Evolutionary conservation across 2,329 filamentous ascomycete genomes (phyloP).

Genomic region (Phyllosticta paracitricarpa): DNA sequence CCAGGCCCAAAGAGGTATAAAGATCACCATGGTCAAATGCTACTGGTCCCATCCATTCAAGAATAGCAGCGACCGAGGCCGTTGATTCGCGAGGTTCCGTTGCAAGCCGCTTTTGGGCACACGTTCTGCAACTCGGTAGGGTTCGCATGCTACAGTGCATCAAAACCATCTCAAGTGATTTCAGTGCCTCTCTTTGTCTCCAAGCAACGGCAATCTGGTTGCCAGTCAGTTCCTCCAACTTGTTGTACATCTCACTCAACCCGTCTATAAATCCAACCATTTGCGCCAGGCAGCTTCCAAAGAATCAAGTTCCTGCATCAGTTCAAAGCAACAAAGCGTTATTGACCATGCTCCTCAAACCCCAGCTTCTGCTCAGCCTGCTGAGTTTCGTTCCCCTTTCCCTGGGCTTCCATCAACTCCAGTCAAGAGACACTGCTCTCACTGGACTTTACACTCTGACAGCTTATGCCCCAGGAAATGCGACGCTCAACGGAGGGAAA

Average conservation of each 20-base stretch:
- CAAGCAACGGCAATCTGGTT: neutral
- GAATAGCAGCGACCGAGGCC: neutral
- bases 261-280: neutral
- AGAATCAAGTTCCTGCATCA: neutral
- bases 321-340: neutral
- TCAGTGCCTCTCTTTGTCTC: neutral
- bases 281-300: neutral
- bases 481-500: slow-evolving; percentile 14
- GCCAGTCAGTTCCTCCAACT: neutral
- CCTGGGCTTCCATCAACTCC: neutral
- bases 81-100: neutral
- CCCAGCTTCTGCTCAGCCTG: neutral
- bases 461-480: slow-evolving; percentile 12
- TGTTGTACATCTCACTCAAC: neutral
- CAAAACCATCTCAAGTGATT: neutral
- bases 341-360: neutral
- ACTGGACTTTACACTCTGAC: slow-evolving; percentile 11
- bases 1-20: neutral
- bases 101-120: neutral
- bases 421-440: neutral
- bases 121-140: neutral
- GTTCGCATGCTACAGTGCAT: neutral
- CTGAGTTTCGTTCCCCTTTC: neutral
- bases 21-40: neutral
- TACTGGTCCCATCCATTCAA: neutral